Evolutionary conservation across 2,329 filamentous ascomycete species (phyloP), one percentile per base, ranked within the genome.

Genomic region (Metarhizium robertsii): DNA sequence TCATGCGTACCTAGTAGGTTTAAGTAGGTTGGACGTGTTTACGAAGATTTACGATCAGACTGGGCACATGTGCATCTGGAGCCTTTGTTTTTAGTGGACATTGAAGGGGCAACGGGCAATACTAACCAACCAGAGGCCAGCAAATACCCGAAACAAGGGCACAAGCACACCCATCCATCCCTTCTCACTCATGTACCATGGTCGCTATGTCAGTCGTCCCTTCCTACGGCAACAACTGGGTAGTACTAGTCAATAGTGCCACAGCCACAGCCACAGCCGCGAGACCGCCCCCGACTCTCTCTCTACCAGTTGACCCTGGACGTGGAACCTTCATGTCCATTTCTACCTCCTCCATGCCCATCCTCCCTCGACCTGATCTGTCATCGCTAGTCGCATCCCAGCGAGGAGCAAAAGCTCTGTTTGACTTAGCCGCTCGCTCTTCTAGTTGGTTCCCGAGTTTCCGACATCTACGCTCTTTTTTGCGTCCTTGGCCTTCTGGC

Each of bases 41-140:
- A 34, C 38, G 38, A 14, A 40, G 13, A 11, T 11, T 40, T 40
- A 34, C 32, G 32, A 34, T 34, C 7, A 34, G 32, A 8, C 10
- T 34, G 32, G 10, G 32, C 32, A 11, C 32, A 7, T 34, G 32
- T 7, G 10, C 32, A 7, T 34, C 7, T 7, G 10, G 32, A 34
- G 50, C 30, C 29, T 18, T 30, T 30, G 49, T 42, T 40, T 40
- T 40, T 16, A 56, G 16, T 16, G 48, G 50, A 29, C 32, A 51
- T 40, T n/a, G n/a, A n/a, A 45, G 32, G 48, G 53, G 53, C 48
- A 56, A 20, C 50, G 4, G 47, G 48, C 43, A 45, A 11, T 48
- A n/a, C 29, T 34, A 55, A 25, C 54, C 54, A 55, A 55, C 36
- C 54, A 55, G 45, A 55, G 30, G 43, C 45, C 46, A 16, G 32